phyloP scores from a whole-genome alignment of 139 green algal species.

The Chlamydomonas incerta region DNA sequence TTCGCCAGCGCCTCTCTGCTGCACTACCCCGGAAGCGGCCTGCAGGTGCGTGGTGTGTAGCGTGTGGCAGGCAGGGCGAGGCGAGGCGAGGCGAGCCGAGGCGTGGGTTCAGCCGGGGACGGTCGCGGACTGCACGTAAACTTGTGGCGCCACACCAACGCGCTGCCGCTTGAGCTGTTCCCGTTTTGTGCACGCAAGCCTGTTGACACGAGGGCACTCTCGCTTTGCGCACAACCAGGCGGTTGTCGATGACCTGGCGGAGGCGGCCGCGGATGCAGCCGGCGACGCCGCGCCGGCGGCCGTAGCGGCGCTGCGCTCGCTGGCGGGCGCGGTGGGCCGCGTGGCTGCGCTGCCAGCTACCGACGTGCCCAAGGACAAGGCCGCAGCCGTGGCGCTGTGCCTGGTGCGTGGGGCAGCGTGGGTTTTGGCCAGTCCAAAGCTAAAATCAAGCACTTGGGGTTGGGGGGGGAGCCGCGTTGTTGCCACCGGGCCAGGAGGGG shows the following conservation, averaged over 20 bases:
- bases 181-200: too few species aligned
- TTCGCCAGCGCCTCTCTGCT: constrained; percentile 27
- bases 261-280: background rate
- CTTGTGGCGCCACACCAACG: too few species aligned
- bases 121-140: too few species aligned
- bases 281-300: background rate
- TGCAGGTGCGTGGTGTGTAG: constrained; percentile 17
- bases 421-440: too few species aligned
- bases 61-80: too few species aligned
- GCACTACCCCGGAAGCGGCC: constrained; percentile 18
- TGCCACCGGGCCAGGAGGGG: too few species aligned
- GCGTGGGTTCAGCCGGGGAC: too few species aligned
- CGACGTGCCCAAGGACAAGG: background rate
- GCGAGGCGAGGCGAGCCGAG: too few species aligned
- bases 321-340: constrained; percentile 16
- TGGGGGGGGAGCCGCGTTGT: too few species aligned
- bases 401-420: constrained; percentile 33
- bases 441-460: too few species aligned
- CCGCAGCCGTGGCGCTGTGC: constrained; percentile 2
- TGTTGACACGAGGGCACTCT: too few species aligned
- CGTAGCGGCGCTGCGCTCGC: background rate
- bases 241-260: constrained; percentile 9
- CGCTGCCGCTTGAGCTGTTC: too few species aligned
- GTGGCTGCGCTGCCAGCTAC: background rate
- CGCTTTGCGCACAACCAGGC: background rate